Base-by-base conservation (phyloP, 2,329 filamentous ascomycete genomes). In the Colletotrichum sansevieriae region DNA sequence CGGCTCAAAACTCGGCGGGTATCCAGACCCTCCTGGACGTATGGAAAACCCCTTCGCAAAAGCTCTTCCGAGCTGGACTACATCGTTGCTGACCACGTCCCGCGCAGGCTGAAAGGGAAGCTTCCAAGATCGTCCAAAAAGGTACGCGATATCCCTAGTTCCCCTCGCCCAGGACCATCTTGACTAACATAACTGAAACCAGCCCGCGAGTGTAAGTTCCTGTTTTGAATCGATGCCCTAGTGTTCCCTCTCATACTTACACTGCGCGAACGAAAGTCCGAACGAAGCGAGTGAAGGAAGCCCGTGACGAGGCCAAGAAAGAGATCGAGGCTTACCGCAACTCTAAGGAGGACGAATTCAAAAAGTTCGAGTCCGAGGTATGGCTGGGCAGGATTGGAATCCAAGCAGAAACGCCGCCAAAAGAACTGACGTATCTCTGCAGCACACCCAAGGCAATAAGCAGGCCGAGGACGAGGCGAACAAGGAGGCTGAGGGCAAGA, bases 11-110 rank as follows among this genome's bases (percentile, higher is more conserved):
- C 87, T 98, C 96, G 74, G 91, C 93, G 78, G 96, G 96, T 82
- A 99, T 99, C 80, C 95, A 98, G 84, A 98, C 95, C 79, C 91
- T 99, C 78, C 94, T 99, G 84, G 96, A 98, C 84, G 96, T 99
- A 92, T 77, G 92, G 79, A 70, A 49, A 69, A 70, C 68, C 56
- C 20, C 39, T 64, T 37, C 13, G 29, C 6, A 29, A 29, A 29
- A 35, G 41, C 20, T 39, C 2, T 8, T 33, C n/a, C n/a, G 11
- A 13, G 46, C 13, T 13, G n/a, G 22, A 44, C 4, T 37, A 51
- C 33, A 15, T 46, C 41, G 20, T 39, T 18, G 46, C 58, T 64
- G 25, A 71, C 4, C 1, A 43, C 20, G 57, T 66, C 55, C 29
- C 71, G 64, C 63, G 74, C 74, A 98, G 95, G 95, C 96, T 76